Base-by-base conservation (phyloP, 768 basidiomycete genomes). In the Tricholoma terreum region DNA sequence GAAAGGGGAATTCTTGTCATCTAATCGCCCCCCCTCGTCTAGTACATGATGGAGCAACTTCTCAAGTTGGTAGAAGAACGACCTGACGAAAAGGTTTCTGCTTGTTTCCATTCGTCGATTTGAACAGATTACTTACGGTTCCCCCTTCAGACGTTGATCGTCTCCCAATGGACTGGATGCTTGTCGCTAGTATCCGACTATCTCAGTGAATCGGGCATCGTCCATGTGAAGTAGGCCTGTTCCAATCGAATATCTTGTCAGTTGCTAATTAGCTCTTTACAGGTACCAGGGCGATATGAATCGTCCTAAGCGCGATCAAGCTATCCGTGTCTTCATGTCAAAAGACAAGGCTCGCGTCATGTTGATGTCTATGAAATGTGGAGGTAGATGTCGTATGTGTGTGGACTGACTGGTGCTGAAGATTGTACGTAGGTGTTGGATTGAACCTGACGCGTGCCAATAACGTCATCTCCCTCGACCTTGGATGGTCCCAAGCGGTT, bases 101-200 rank as follows among this genome's bases (percentile, higher is more conserved):
- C 21, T 42, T 35, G 34, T 42, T 12, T 59, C 31, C n/a, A 12
- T 9, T 31, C 30, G 46, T 19, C n/a, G 7, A 31, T 31, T 31
- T 10, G 46, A 15, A 11, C 24, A 48, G 27, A 31, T 55, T n/a
- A 4, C 17, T 50, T 30, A 63, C 59, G 21, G 55, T 55, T 5
- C 24, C 8, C 46, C 11, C 35, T 46, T 19, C 55, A 87, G 83
- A 78, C 80, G 46, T 67, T 92, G 51, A 71, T 90, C 56, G 77
- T 90, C 55, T 89, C 86, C 0, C 85, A 87, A 66, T 91, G 89
- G 84, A 87, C 85, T 0, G 69, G 75, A 6, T 87, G 83, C 56
- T 75, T 92, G 35, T 75, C 80, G 9, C 75, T 90, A 4, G 79
- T 86, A n/a, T 85, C 81, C 0, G 70, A 81, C 50, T 87, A 86